Percentiles rank a stretch among this genome's conserved stretches.
Evolutionary conservation across 345 rosid species (phyloP).

Genomic region (Geranium rotundifolium): DNA sequence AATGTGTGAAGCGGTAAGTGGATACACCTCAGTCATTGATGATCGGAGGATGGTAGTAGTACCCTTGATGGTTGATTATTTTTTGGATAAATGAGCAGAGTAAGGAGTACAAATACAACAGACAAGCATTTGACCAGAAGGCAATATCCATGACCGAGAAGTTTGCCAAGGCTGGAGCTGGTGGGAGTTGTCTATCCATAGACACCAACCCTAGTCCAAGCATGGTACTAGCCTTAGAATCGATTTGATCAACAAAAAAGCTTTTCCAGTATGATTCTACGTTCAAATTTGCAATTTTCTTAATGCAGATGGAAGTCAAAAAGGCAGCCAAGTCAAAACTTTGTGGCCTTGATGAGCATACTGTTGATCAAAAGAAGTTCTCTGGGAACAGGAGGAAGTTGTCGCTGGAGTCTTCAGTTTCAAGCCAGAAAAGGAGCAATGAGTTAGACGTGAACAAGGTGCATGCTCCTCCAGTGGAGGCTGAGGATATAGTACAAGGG

Average conservation of each 20-base stretch:
- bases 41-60: neutral
- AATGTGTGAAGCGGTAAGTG: slow-evolving; percentile 71
- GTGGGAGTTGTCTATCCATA: slow-evolving; percentile 18
- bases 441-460: slow-evolving; percentile 14
- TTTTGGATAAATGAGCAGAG: slow-evolving; percentile 37
- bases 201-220: slow-evolving; percentile 14
- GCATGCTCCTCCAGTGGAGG: slow-evolving; percentile 7
- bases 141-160: slow-evolving; percentile 61
- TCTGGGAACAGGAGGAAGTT: slow-evolving; percentile 23
- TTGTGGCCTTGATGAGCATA: slow-evolving; percentile 12
- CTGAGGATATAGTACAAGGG: slow-evolving; percentile 15
- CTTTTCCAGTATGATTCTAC: neutral
- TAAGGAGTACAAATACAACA: slow-evolving; percentile 66
- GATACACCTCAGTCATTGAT: slow-evolving; percentile 7
- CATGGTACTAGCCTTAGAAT: slow-evolving; percentile 9
- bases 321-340: slow-evolving; percentile 14
- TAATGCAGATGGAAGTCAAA: slow-evolving; percentile 29
- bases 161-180: slow-evolving; percentile 38
- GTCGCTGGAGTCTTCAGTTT: slow-evolving; percentile 25
- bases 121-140: slow-evolving; percentile 57
- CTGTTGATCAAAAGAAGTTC: slow-evolving; percentile 16
- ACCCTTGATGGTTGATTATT: slow-evolving; percentile 7
- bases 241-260: neutral
- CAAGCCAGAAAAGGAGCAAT: slow-evolving; percentile 9
- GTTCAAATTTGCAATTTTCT: neutral